Base-by-base conservation (phyloP, 2,329 filamentous ascomycete species). In the Colletotrichum sp. region DNA sequence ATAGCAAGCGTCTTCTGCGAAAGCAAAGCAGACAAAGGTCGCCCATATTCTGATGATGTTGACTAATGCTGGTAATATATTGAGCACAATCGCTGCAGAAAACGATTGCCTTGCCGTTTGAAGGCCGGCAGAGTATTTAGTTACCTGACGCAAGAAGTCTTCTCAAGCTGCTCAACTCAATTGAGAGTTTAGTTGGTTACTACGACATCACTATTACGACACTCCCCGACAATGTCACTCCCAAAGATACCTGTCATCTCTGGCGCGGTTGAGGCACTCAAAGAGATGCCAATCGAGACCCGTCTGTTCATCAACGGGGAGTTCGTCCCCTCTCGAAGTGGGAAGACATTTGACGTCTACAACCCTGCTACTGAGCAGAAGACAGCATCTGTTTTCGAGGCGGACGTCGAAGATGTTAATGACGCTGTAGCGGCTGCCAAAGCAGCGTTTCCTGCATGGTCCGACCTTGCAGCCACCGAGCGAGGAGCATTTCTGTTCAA, bases 401-500 rank as follows among this genome's bases (percentile, higher is more conserved):
- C 86, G 12, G 83, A 83, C n/a, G 84, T 87, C 6, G 89, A 91
- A 60, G 92, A 94, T 83, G 90, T 94, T 64, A 91, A 94, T 80
- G 85, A 84, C 12, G 93, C 93, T 24, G 52, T 57, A 18, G 52
- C 52, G 52, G 52, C 52, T 26, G 52, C 52, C 52, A 57, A 57
- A 57, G 88, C 89, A 77, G 92, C 93, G 1, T 91, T 94, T 57
- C 52, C 26, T 28, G 21, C 52, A 18, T 57, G 52, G 52, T 57
- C 24, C 16, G 52, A 57, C 21, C 52, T 57, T 9, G 52, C 52
- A 57, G 52, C 52, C 24, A 26, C 21, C 13, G 52, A 57, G 90
- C 91, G 66, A 89, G 93, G 59, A 92, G 92, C 62, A 87, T 82
- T 94, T 64, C 88, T 95, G 85, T 88, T 89, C 82, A 93, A 92